Evolutionary conservation across 257 asterid species (phyloP).

Genomic region (Parsonsia alboflavescens): DNA sequence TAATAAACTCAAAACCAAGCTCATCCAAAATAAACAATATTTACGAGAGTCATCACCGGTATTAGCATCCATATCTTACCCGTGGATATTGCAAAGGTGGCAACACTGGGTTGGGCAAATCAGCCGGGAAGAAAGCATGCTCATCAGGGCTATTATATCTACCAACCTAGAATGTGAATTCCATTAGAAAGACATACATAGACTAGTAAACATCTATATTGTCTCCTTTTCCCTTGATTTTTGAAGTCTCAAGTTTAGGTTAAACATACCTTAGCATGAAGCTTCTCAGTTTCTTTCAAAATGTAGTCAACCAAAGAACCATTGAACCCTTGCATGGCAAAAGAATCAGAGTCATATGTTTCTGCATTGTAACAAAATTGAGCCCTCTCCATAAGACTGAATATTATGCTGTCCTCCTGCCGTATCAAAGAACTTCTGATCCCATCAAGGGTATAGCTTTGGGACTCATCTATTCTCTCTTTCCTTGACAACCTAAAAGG

Average conservation of each 20-base stretch:
- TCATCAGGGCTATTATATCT: constrained; percentile 88
- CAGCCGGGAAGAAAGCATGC: constrained; percentile 85
- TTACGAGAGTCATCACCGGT: neutral
- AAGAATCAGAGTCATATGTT: constrained; percentile 64
- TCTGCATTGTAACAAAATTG: constrained; percentile 68
- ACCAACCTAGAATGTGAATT: constrained; percentile 53
- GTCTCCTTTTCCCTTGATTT: neutral
- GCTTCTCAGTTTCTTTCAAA: constrained; percentile 88
- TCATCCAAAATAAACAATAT: neutral
- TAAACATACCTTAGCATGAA: constrained; percentile 64
- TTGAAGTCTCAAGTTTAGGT: constrained; percentile 9
- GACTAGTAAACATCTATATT: neutral
- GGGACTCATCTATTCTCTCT: constrained; percentile 67
- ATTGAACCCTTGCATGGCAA: constrained; percentile 59
- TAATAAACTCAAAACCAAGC: neutral
- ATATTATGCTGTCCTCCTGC: constrained; percentile 94
- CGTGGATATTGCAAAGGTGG: constrained; percentile 84
- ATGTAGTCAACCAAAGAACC: constrained; percentile 88
- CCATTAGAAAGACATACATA: constrained; percentile 7
- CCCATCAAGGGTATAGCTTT: constrained; percentile 81
- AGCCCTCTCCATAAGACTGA: constrained; percentile 83
- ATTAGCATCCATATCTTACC: constrained; percentile 32
- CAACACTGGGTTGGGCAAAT: constrained; percentile 55
- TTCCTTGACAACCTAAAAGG: constrained; percentile 44
- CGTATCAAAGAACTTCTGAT: constrained; percentile 73